Evolutionary conservation across 2,329 filamentous ascomycete genomes (phyloP).

Genomic region (Lachnellula hyalina): DNA sequence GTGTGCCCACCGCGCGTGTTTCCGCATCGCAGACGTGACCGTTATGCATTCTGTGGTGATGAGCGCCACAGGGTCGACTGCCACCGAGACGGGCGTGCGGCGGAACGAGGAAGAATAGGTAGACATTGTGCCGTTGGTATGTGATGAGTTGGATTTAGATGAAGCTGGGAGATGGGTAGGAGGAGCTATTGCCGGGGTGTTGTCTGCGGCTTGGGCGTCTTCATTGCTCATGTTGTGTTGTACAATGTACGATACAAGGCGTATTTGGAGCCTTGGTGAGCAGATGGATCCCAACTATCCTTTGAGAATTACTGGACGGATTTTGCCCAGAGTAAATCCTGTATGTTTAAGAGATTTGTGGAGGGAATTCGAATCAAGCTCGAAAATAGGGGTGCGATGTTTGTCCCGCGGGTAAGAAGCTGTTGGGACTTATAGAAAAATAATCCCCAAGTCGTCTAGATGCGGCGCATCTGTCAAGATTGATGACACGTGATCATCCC

Average conservation of each 20-base stretch:
- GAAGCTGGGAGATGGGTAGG: not conserved
- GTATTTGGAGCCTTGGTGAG: conserved; percentile 7
- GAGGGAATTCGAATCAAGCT: too few relatives aligned
- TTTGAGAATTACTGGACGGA: not conserved
- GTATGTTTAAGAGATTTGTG: too few relatives aligned
- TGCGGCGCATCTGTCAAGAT: not conserved
- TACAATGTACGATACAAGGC: too few relatives aligned
- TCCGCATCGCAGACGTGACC: conserved; percentile 96
- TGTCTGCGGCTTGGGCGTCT: conserved; percentile 15
- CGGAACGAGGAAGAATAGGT: conserved; percentile 5
- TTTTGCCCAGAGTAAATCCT: not conserved
- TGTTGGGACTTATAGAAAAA: not conserved
- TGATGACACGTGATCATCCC: conserved; percentile 5
- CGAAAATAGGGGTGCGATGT: too few relatives aligned
- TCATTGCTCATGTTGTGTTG: conserved; percentile 27
- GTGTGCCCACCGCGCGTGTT: conserved; percentile 92
- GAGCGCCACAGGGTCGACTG: conserved; percentile 83
- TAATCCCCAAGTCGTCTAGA: conserved; percentile 1
- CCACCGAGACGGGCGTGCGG: conserved; percentile 57
- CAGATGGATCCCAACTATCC: conserved; percentile 1
- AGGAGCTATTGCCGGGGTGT: conserved; percentile 3
- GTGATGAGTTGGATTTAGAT: not conserved
- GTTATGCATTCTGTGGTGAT: conserved; percentile 99
- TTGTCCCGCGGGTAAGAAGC: too few relatives aligned
- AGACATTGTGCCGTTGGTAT: conserved; percentile 19